A percentile compares a stretch with the other conserved stretches of the same genome.
phyloP scores from a whole-genome alignment of 768 basidiomycete species.

The Tulasnella sp. region DNA sequence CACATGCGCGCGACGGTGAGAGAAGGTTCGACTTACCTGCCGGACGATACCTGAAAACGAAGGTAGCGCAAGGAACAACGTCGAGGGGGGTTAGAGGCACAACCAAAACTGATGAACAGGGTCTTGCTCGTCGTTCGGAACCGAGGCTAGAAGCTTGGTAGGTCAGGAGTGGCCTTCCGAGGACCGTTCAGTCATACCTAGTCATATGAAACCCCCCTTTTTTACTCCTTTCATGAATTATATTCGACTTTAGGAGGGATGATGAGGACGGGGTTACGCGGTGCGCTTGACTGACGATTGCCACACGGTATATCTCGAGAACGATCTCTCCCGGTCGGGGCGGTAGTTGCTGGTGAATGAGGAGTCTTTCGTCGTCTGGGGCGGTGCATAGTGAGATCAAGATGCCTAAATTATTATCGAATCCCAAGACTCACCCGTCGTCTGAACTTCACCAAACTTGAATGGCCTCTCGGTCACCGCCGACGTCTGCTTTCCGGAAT shows the following conservation, averaged over 20 bases:
- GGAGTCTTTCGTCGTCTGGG: neutral
- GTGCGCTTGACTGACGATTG: neutral
- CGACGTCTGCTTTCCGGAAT: neutral
- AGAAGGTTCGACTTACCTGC: neutral
- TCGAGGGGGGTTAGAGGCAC: neutral
- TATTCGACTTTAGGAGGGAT: neutral
- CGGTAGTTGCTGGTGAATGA: neutral
- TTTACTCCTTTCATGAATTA: neutral
- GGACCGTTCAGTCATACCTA: neutral
- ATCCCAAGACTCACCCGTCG: neutral
- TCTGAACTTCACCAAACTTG: neutral
- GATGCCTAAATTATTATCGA: neutral
- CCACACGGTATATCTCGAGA: neutral
- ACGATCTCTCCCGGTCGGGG: neutral
- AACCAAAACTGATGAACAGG: neutral
- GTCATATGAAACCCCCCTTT: neutral
- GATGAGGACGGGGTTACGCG: neutral
- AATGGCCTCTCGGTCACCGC: neutral
- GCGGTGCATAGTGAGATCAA: neutral
- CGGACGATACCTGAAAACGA: neutral
- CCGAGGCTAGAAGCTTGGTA: neutral
- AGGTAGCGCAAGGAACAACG: neutral
- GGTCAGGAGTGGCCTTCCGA: neutral
- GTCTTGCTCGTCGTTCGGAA: neutral
- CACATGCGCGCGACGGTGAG: neutral